Conservation (phyloP, 768 basidiomycete species). For the Rhizopogon vesiculosus region DNA sequence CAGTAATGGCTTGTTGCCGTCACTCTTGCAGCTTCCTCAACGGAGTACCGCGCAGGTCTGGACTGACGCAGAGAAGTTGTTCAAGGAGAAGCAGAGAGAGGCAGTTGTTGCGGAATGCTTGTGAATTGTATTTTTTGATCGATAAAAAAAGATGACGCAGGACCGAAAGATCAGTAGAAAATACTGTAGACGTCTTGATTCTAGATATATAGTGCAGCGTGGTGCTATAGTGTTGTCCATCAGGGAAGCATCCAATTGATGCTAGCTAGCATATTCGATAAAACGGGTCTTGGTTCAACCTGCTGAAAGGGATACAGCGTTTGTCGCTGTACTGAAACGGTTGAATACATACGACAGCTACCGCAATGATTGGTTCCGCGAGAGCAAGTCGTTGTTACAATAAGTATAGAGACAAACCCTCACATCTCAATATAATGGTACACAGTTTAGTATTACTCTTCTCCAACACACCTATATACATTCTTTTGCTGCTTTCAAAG, state of each 20-base stretch:
- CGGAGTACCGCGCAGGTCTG: slow-evolving; percentile 70
- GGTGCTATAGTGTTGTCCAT: too few relatives aligned
- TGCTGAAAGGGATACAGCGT: too few relatives aligned
- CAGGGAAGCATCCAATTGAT: too few relatives aligned
- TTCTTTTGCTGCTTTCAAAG: background rate
- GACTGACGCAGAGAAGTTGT: slow-evolving; percentile 83
- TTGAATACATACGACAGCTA: too few relatives aligned
- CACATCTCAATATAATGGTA: background rate
- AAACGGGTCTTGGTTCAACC: too few relatives aligned
- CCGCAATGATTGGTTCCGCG: too few relatives aligned
- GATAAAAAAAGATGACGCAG: background rate
- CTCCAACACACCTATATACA: background rate
- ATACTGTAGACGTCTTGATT: background rate
- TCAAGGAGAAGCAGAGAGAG: slow-evolving; percentile 59
- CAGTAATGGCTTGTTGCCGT: slow-evolving; percentile 80
- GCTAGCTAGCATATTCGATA: too few relatives aligned
- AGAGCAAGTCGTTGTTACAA: too few relatives aligned
- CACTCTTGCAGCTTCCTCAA: slow-evolving; percentile 71
- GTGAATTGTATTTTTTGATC: background rate
- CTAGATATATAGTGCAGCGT: too few relatives aligned
- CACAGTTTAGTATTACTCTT: background rate
- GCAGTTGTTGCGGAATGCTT: slow-evolving; percentile 29
- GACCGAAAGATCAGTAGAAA: background rate
- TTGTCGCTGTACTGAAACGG: too few relatives aligned
- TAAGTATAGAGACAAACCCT: background rate